These are phyloP conservation scores for Phylloporus gajari DNA, from an alignment of 1,284 basidiomycete species.

Conservation along the genomic window DNA sequence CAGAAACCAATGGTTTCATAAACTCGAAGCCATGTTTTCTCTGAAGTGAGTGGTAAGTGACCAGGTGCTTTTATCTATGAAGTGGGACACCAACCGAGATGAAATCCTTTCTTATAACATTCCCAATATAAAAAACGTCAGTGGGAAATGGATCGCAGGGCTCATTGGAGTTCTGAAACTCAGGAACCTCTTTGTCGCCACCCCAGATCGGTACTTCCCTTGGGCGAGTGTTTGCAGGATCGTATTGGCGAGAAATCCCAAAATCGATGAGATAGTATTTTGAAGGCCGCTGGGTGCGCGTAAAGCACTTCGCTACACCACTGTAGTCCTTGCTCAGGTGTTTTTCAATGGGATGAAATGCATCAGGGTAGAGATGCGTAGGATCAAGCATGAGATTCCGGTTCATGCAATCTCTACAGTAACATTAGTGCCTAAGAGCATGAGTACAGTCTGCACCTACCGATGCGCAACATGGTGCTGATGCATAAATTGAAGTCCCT, in stretches of 20 bases:
- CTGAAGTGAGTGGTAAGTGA: not conserved
- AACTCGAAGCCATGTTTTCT: conserved; percentile 38
- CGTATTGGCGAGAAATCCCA: conserved; percentile 47
- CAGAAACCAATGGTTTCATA: conserved; percentile 32
- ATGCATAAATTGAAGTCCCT: too few relatives aligned
- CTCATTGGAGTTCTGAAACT: conserved; percentile 36
- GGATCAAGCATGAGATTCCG: not conserved
- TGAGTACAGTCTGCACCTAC: too few relatives aligned
- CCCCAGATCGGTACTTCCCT: conserved; percentile 24
- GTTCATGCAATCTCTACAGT: too few relatives aligned
- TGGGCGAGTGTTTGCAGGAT: conserved; percentile 32
- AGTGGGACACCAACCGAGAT: conserved; percentile 20
- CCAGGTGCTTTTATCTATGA: not conserved
- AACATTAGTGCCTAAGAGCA: too few relatives aligned
- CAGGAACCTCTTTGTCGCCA: conserved; percentile 46
- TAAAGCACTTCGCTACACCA: conserved; percentile 11
- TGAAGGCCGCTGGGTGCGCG: conserved; percentile 28
- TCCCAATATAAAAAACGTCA: conserved; percentile 46
- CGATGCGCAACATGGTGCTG: too few relatives aligned
- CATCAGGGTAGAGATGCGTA: not conserved
- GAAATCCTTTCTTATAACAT: conserved; percentile 28
- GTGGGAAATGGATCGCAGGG: conserved; percentile 43
- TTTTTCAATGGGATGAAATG: not conserved
- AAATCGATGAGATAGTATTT: conserved; percentile 26
- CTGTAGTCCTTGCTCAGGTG: conserved; percentile 12